These are phyloP conservation scores for Lactarius sanguifluus DNA, from an alignment of 768 basidiomycete species.

Conservation along the genomic window DNA sequence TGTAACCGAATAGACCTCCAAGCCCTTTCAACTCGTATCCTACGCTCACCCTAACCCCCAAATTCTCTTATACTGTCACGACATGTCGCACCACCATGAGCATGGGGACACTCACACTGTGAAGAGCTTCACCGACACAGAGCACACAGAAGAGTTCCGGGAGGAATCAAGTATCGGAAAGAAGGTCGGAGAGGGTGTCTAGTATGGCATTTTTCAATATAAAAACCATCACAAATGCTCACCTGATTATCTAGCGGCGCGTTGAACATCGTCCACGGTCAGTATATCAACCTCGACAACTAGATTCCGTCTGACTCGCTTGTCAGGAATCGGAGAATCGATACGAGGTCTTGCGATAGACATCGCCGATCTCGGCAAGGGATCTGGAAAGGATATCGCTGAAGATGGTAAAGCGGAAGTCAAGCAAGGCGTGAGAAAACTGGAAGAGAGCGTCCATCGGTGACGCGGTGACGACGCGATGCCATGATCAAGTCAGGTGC, in stretches of 20 bases:
- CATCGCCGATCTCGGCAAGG: constrained; percentile 19
- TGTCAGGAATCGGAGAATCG: constrained; percentile 20
- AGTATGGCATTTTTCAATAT: constrained; percentile 4
- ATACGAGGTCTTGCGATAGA: constrained; percentile 19
- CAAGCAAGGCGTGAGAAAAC: constrained; percentile 12
- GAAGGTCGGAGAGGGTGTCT: constrained; percentile 13
- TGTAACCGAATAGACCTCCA: background rate
- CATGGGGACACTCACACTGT: background rate
- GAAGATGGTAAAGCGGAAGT: constrained; percentile 13
- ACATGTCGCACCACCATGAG: constrained; percentile 18
- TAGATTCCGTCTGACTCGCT: background rate
- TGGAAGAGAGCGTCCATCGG: constrained; percentile 7
- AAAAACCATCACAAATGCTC: background rate
- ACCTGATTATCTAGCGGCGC: constrained; percentile 1
- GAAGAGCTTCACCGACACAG: background rate
- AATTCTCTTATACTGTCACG: background rate
- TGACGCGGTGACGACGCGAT: background rate
- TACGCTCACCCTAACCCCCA: background rate
- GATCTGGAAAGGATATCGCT: constrained; percentile 15
- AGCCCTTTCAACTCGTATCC: background rate
- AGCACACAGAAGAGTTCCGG: background rate
- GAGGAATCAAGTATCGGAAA: constrained; percentile 1
- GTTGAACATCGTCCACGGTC: constrained; percentile 17
- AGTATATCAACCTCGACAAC: background rate
- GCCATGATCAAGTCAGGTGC: background rate